Evolutionary conservation across 2,329 filamentous ascomycete species (phyloP).

Genomic region (Phoma sp.): DNA sequence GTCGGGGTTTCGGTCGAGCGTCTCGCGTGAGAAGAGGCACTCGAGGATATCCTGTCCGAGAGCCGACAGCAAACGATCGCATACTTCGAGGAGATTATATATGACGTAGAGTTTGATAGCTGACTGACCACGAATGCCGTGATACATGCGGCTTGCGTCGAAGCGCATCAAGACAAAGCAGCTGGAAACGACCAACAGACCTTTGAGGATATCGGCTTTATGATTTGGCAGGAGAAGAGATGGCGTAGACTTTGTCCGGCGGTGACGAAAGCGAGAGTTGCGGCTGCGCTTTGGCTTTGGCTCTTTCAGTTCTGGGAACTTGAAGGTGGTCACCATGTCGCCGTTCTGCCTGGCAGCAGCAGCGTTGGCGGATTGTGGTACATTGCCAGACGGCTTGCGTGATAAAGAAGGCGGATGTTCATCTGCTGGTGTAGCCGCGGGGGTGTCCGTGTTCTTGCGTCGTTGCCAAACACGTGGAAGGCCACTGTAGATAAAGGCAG

Average conservation of each 20-base stretch:
- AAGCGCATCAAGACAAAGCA: conserved; percentile 86
- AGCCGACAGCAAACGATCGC: conserved; percentile 86
- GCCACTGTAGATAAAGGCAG: conserved; percentile 79
- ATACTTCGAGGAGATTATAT: conserved; percentile 94
- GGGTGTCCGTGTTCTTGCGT: conserved; percentile 53
- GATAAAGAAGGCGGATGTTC: conserved; percentile 35
- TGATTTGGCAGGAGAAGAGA: conserved; percentile 86
- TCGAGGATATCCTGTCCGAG: conserved; percentile 96
- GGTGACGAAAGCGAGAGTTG: conserved; percentile 60
- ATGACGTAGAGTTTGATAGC: conserved; percentile 99
- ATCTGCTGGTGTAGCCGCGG: conserved; percentile 35
- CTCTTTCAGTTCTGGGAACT: conserved; percentile 39
- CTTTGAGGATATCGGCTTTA: conserved; percentile 94
- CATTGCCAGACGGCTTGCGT: conserved; percentile 33
- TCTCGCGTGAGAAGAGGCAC: conserved; percentile 92
- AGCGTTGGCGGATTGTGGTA: conserved; percentile 22
- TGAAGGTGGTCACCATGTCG: conserved; percentile 29
- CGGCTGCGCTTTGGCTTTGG: conserved; percentile 35
- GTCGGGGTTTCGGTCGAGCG: conserved; percentile 82
- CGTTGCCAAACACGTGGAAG: conserved; percentile 77
- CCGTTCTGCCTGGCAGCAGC: conserved; percentile 33
- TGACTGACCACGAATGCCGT: conserved; percentile 93
- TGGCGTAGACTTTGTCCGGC: conserved; percentile 80
- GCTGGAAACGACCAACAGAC: conserved; percentile 83
- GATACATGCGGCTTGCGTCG: conserved; percentile 97